phyloP scores from a whole-genome alignment of 1,284 basidiomycete species.

The Xanthoconium separans region DNA sequence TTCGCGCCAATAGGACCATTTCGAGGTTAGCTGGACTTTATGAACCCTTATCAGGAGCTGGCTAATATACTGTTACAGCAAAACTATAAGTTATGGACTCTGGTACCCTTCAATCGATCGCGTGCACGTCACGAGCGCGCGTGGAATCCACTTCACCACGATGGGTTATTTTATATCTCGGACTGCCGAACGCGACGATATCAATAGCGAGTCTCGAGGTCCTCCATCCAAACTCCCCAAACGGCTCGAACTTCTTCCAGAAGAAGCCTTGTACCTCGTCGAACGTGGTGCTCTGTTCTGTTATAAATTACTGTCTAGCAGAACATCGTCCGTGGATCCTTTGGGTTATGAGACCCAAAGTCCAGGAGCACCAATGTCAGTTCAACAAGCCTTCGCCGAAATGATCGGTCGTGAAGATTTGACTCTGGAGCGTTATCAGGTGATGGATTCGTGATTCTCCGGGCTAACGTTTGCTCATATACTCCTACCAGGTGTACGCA shows the following conservation, averaged over 20 bases:
- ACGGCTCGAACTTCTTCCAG: constrained; percentile 84
- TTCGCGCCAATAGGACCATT: constrained; percentile 71
- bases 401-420: constrained; percentile 80
- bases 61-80: constrained; percentile 45
- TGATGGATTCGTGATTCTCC: constrained; percentile 33
- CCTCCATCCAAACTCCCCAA: constrained; percentile 46
- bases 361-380: constrained; percentile 77
- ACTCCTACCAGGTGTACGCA: constrained; percentile 71
- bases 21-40: constrained; percentile 53
- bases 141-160: constrained; percentile 75
- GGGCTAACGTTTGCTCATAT: constrained; percentile 3
- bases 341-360: constrained; percentile 38
- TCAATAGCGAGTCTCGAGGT: constrained; percentile 23
- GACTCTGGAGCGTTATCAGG: constrained; percentile 86
- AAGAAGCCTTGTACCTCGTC: constrained; percentile 91
- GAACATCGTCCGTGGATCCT: constrained; percentile 25
- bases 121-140: constrained; percentile 64
- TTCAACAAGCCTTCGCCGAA: constrained; percentile 85
- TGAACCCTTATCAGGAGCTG: no score
- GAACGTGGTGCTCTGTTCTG: constrained; percentile 88
- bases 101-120: constrained; percentile 68
- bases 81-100: constrained; percentile 69
- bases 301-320: constrained; percentile 50
- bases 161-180: constrained; percentile 75
- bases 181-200: background rate